Base-by-base conservation (phyloP, 257 asterid genomes). In the Thymus quinquecostatus region DNA sequence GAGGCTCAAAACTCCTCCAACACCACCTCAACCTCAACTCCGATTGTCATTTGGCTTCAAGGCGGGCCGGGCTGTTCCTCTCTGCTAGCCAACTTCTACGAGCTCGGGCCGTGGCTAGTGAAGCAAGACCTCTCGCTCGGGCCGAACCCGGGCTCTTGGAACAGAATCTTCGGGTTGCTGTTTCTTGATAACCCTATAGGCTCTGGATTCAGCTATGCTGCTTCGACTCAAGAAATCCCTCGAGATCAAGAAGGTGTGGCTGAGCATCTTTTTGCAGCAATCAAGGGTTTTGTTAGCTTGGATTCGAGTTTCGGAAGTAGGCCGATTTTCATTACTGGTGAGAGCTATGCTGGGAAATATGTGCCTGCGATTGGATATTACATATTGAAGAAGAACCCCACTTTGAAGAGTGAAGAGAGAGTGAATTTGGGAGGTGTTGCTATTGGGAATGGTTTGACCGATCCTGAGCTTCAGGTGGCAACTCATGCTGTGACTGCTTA, bases 51-150 rank as follows among this genome's bases (percentile, higher is more conserved):
- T 34, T 92, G 98, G 96, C 96, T 89, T 7, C 94, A 92, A 78
- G 98, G 96, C 1, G 96, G 98, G 56, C 96, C 95, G 53, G 96
- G 96, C 36, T 92, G 98, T 63, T 86, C 96, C 1, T 92, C 96
- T 45, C 84, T 89, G 96, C 6, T 88, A 0, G 98, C 84, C 11
- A 92, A 92, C 75, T 89, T 88, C 32, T 86, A 71, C 36, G 96
- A 92, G 78, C 80, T 89, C 40, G 96, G 96, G 11, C 96, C 97
- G 2, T 92, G 94, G 89, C 82, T 83, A 1, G 84, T 89, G 12
- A 77, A 78, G 21, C 71, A 59, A 43, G 77, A 76, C 6, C 66
- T 83, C 1, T 47, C 81, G 0, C 86, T 89, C 43, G 50, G 60
- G 29, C 72, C 78, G 21, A 89, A 92, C 67, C 82, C 80, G 5